A percentile compares a stretch with the other conserved stretches of the same genome.
Evolutionary conservation across 768 basidiomycete species (phyloP).

Genomic region (Pisolithus orientalis): DNA sequence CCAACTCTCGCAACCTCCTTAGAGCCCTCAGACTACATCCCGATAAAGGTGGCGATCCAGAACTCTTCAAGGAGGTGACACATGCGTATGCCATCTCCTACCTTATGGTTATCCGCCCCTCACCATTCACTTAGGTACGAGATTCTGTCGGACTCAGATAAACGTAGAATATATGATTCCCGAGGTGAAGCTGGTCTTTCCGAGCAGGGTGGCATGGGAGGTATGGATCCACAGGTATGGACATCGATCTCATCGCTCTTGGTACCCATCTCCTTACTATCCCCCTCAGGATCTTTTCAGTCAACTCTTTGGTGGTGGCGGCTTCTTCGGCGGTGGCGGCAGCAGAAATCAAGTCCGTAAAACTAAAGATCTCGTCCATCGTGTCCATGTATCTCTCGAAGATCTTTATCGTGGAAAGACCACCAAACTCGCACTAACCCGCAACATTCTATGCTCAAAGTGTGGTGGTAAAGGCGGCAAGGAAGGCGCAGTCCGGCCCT

Average conservation of each 20-base stretch:
- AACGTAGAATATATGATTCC: slow-evolving; percentile 77
- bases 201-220: slow-evolving; percentile 85
- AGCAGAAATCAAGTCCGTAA: slow-evolving; percentile 74
- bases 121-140: slow-evolving; percentile 59
- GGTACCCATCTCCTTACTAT: not conserved
- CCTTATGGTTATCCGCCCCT: slow-evolving; percentile 1
- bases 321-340: slow-evolving; percentile 67
- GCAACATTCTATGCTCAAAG: slow-evolving; percentile 88
- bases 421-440: slow-evolving; percentile 93
- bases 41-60: slow-evolving; percentile 94
- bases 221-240: slow-evolving; percentile 91
- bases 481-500: slow-evolving; percentile 86
- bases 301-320: slow-evolving; percentile 86
- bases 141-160: slow-evolving; percentile 83
- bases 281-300: slow-evolving; percentile 81
- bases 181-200: slow-evolving; percentile 88
- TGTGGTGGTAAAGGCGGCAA: slow-evolving; percentile 98
- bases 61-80: slow-evolving; percentile 95
- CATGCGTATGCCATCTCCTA: slow-evolving; percentile 66
- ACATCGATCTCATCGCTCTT: not conserved
- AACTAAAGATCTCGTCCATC: slow-evolving; percentile 97
- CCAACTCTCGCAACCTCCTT: slow-evolving; percentile 5
- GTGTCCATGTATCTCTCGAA: slow-evolving; percentile 93
- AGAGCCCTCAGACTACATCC: slow-evolving; percentile 85
- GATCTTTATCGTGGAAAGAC: slow-evolving; percentile 99